Percentiles rank a stretch among this genome's conserved stretches.
Evolutionary conservation across 2,329 filamentous ascomycete genomes (phyloP).

Genomic region (Calonectria pseudoturangicola): DNA sequence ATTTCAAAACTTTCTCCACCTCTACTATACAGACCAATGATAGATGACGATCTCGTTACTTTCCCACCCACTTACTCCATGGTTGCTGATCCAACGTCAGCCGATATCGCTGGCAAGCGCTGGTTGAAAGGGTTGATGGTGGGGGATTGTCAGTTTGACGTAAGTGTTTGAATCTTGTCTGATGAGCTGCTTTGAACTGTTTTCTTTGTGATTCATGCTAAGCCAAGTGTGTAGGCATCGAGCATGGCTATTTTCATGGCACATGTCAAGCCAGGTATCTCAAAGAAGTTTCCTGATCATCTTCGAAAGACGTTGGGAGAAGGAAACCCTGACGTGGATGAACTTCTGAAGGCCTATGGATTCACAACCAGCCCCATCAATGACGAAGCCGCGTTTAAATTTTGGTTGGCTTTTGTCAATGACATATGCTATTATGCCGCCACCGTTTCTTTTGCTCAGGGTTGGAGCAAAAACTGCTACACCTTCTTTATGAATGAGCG

Average conservation of each 20-base stretch:
- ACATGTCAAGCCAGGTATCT: neutral
- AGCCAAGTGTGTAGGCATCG: neutral
- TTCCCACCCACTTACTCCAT: neutral
- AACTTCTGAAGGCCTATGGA: neutral
- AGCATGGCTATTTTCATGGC: conserved; percentile 10
- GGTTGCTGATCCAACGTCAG: neutral
- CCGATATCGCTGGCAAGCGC: neutral
- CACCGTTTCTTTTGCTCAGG: neutral
- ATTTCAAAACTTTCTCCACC: neutral
- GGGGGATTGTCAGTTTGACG: conserved; percentile 11
- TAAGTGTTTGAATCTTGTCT: neutral
- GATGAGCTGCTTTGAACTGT: too few relatives aligned
- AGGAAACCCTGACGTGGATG: neutral
- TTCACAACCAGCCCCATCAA: neutral
- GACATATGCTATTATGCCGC: neutral
- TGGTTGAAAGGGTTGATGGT: conserved; percentile 12
- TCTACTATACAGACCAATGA: neutral
- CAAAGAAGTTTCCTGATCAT: neutral
- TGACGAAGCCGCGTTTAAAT: neutral
- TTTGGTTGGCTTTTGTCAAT: neutral
- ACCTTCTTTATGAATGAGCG: neutral
- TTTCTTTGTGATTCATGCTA: neutral
- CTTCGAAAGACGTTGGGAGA: neutral
- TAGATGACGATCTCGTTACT: neutral
- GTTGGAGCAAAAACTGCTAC: neutral